Evolutionary conservation across 2,329 filamentous ascomycete genomes (phyloP), one percentile per base, ranked within the genome.

Genomic region (Ophiostoma triangulosporum): DNA sequence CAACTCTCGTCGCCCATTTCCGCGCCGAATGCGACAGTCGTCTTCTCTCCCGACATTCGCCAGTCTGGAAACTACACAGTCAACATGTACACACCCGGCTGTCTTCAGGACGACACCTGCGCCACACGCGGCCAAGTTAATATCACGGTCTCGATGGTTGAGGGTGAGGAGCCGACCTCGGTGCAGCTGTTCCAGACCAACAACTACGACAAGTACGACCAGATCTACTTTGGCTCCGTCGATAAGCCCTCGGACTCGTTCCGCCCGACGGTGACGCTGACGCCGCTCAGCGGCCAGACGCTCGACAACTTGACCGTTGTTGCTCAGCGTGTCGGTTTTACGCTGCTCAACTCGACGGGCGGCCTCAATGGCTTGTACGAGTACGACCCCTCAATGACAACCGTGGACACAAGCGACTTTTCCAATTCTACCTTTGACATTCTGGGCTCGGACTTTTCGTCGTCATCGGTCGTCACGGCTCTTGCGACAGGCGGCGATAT

Each of bases 191-290:
- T 78, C 64, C 93, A 98, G 68, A 95, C 90, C 17, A 98, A 98
- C 69, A 78, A 94, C 65, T 94, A 84, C 66, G 91, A 97, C 72
- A 98, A 98, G 68, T 97, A 95, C 64, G 93, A 98, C 64, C 83
- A 87, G 60, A 82, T 98, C 55, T 95, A 89, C 68, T 85, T 84
- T 59, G 93, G 90, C 48, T 81, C 81, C 59, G 81, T 98, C 52
- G 88, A 97, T 64, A 82, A 83, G 52, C 81, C 78, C 52, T 83
- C 79, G 9, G 72, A 71, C 57, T 77, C 76, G 20, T 96, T 96
- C 73, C 82, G 82, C 40, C 88, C 91, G 14, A 80, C 79, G 4
- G 81, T 98, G 51, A 95, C 86, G 0, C 70, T 98, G 45, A 76
- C 80, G 0, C 86, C 91, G 4, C 71, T 80, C 22, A 65, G 75